Evolutionary conservation across 805 yeast species (phyloP), one percentile per base, ranked within the genome.

Genomic region (Maudiozyma turicensis): DNA sequence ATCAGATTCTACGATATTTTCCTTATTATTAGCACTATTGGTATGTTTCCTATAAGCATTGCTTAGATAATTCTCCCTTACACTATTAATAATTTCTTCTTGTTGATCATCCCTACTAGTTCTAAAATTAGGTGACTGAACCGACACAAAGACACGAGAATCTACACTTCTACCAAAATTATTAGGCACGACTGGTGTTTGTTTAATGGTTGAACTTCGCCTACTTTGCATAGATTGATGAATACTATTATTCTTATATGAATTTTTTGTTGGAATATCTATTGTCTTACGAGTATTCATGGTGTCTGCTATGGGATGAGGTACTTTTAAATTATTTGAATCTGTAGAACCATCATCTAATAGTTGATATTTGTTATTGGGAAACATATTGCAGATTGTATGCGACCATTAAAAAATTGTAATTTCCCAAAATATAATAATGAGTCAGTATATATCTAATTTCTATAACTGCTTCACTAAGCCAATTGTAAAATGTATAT

Each of bases 101-200:
- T 58, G 58, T 11, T 63, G 60, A 5, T 49, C 50, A 4, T 50
- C 56, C 20, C 57, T 54, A 15, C 48, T 49, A 3, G 61, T 60
- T 48, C 54, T 57, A 44, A 66, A 66, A 46, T 63, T 63, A 6
- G 70, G 70, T 1, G 67, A 60, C 8, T 52, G 57, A 7, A 63
- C 47, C 48, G 61, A 61, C 5, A 66, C 55, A 38, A 63, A 43
- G 0, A 59, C 61, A 35, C 56, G 59, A 8, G 38, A 64, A 51
- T 49, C 49, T 1, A 33, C 13, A 39, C 45, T 49, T 13, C 43
- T 49, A 2, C 47, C 46, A n/a, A 33, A 10, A 15, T 15, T 34
- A 20, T 20, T 40, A 32, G 28, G 39, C 9, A 42, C 31, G 8
- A 40, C 35, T 34, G 48, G 42, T 1, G 26, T 34, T 8, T 42